Percentiles rank a stretch among this genome's conserved stretches.
Conservation (phyloP, 768 basidiomycete genomes). For the Crepidotus variabilis region DNA sequence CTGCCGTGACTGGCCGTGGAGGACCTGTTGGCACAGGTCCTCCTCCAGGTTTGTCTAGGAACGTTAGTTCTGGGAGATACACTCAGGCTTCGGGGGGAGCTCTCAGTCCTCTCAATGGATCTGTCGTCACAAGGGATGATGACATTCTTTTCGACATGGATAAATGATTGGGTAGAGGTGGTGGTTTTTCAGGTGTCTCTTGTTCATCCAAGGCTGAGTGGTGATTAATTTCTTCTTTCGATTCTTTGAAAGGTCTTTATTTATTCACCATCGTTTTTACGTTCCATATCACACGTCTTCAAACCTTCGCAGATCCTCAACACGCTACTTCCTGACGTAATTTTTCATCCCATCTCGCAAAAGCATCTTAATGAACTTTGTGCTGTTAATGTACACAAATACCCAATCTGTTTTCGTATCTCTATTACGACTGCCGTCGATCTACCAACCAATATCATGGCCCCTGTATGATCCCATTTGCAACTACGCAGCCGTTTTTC, state of each 20-base stretch:
- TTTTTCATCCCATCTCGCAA: conserved; percentile 8
- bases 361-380: conserved; percentile 14
- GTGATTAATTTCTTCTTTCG: background rate
- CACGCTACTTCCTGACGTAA: background rate
- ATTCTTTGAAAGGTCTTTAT: background rate
- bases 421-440: background rate
- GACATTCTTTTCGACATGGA: conserved; percentile 74
- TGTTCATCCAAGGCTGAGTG: too few species aligned
- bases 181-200: too few species aligned
- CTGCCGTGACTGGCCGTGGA: conserved; percentile 33
- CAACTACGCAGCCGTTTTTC: too few species aligned
- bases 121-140: conserved; percentile 58
- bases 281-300: background rate
- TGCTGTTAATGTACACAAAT: conserved; percentile 11
- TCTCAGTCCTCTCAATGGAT: conserved; percentile 59
- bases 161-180: conserved; percentile 14
- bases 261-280: background rate
- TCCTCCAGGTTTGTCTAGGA: conserved; percentile 35
- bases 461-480: background rate
- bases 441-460: background rate
- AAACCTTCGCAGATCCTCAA: background rate
- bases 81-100: conserved; percentile 28
- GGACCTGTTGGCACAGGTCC: conserved; percentile 8
- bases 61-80: conserved; percentile 35
- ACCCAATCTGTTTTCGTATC: conserved; percentile 4